Evolutionary conservation across 2,329 filamentous ascomycete genomes (phyloP).

Genomic region (Cordyceps farinosa): DNA sequence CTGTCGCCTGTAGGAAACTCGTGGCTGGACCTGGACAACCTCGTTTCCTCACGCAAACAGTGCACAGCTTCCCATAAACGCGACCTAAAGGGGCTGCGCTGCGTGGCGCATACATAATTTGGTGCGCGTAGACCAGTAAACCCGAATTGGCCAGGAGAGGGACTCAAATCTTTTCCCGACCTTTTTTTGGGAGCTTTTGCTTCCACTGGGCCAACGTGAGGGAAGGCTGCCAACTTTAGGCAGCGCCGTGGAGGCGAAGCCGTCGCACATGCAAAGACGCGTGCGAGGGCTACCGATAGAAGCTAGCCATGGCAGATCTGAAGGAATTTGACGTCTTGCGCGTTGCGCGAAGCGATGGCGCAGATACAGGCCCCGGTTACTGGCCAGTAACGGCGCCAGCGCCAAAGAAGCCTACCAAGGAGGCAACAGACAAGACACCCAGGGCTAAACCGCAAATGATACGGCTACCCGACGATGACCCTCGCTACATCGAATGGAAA

Average conservation of each 20-base stretch:
- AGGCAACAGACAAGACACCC: constrained; percentile 34
- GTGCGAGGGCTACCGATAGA: neutral
- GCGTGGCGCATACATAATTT: neutral
- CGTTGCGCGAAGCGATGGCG: constrained; percentile 45
- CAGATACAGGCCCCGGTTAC: constrained; percentile 43
- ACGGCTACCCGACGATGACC: constrained; percentile 41
- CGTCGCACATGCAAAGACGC: neutral
- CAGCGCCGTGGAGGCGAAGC: neutral
- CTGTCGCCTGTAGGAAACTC: neutral
- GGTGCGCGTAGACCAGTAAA: constrained; percentile 10
- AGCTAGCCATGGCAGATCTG: constrained; percentile 29
- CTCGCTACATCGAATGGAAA: constrained; percentile 43
- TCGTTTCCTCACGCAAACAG: neutral
- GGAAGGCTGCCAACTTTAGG: neutral
- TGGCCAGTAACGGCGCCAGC: constrained; percentile 36
- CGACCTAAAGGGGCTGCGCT: neutral
- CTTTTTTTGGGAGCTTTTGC: neutral
- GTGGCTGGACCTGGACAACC: neutral
- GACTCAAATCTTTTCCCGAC: neutral
- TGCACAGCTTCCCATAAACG: constrained; percentile 8
- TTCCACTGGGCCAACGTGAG: neutral
- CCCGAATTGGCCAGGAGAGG: neutral
- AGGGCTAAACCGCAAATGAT: constrained; percentile 42
- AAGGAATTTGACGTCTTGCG: constrained; percentile 41
- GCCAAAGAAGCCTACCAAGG: constrained; percentile 37